Evolutionary conservation across 169 alveolate species (phyloP).

Genomic region (Cardiosporidium cionae): DNA sequence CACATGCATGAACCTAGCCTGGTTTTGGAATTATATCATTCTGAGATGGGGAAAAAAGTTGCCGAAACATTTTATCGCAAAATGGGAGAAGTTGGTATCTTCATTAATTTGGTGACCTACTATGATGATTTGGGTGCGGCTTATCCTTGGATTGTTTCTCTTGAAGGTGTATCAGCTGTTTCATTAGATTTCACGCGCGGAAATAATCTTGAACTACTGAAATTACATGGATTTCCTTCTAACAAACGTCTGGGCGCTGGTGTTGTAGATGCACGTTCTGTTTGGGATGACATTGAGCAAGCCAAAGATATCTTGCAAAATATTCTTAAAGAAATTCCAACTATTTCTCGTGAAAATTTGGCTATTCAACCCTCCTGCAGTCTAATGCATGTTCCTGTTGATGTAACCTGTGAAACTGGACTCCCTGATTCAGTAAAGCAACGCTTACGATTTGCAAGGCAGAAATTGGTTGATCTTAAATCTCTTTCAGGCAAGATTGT

Average conservation of each 20-base stretch:
- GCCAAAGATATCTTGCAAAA: neutral
- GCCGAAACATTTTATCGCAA: neutral
- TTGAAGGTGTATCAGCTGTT: neutral
- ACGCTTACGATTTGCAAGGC: neutral
- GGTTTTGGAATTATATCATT: neutral
- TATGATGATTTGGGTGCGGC: conserved; percentile 9
- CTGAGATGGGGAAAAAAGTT: neutral
- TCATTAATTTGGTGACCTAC: neutral
- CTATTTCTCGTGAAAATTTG: neutral
- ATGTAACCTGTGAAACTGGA: neutral
- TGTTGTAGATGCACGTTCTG: conserved; percentile 3
- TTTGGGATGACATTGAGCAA: neutral
- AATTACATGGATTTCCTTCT: neutral
- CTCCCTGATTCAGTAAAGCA: neutral
- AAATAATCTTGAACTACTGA: neutral
- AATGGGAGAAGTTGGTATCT: neutral
- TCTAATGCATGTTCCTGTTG: neutral
- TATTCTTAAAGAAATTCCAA: neutral
- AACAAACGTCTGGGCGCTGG: neutral
- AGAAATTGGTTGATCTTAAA: neutral
- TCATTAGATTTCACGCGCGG: conserved; percentile 7
- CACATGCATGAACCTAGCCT: conserved; percentile 3
- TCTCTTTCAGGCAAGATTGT: neutral
- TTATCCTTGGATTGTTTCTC: neutral
- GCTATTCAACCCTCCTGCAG: neutral